A percentile compares a stretch with the other conserved stretches of the same genome.
Evolutionary conservation across 345 rosid species (phyloP).

Genomic region (Cochlearia excelsa): DNA sequence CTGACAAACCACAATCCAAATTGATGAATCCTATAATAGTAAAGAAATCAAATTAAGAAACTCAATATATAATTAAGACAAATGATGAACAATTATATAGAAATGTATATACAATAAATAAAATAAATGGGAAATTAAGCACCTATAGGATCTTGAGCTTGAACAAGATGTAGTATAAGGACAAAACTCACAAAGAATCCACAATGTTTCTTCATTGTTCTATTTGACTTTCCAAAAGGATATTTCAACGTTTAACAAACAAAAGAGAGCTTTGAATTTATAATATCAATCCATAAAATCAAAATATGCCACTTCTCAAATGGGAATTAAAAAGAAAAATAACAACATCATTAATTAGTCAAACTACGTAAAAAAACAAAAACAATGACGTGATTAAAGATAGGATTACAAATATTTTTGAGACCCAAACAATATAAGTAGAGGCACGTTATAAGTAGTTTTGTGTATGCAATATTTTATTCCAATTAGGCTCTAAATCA

Average conservation of each 20-base stretch:
- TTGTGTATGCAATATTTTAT: too few species aligned
- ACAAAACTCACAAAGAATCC: neutral
- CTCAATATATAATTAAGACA: neutral
- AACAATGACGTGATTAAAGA: too few species aligned
- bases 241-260: neutral
- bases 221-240: neutral
- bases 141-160: constrained; percentile 42
- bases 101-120: neutral
- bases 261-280: neutral
- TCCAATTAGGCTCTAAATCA: too few species aligned
- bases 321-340: neutral
- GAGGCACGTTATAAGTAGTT: too few species aligned
- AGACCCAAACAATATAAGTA: too few species aligned
- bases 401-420: too few species aligned
- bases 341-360: neutral
- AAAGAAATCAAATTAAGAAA: neutral
- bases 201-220: neutral
- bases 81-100: too few species aligned
- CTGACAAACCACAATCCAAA: constrained; percentile 39
- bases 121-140: neutral
- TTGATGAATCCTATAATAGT: constrained; percentile 35
- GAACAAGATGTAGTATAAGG: constrained; percentile 11
- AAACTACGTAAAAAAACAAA: neutral
- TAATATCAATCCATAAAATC: neutral
- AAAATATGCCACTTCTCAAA: neutral